These are phyloP conservation scores for Wickerhamiella hasegawae DNA, from an alignment of 805 yeast genomes.

Conservation along the genomic window DNA sequence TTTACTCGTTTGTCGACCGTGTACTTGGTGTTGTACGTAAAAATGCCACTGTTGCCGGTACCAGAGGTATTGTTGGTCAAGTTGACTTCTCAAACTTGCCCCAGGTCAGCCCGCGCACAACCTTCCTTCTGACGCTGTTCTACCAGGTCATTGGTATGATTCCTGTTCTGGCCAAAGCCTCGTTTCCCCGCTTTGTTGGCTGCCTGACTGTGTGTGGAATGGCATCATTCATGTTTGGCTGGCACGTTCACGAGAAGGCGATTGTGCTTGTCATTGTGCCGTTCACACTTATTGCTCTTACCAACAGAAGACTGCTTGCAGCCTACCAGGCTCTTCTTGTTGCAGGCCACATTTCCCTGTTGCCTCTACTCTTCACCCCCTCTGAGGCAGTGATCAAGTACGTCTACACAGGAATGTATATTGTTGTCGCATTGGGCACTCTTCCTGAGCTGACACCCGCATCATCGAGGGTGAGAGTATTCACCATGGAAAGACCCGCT, in stretches of 20 bases:
- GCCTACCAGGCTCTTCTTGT: conserved; percentile 58
- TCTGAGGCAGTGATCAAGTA: conserved; percentile 68
- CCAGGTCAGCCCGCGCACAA: conserved; percentile 56
- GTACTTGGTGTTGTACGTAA: conserved; percentile 26
- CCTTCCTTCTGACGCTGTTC: conserved; percentile 69
- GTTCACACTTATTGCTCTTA: conserved; percentile 54
- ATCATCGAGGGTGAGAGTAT: conserved; percentile 14
- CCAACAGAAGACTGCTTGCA: conserved; percentile 54
- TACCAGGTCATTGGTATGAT: conserved; percentile 65
- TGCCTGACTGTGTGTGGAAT: conserved; percentile 78
- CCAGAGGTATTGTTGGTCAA: conserved; percentile 87
- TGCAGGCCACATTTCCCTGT: conserved; percentile 73
- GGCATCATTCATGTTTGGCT: conserved; percentile 84
- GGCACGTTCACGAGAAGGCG: conserved; percentile 99
- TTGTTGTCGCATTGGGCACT: conserved; percentile 55
- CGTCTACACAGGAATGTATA: conserved; percentile 71
- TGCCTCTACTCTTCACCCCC: conserved; percentile 71
- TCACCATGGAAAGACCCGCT: conserved; percentile 56
- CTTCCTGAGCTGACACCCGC: conserved; percentile 36
- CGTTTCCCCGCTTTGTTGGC: conserved; percentile 64
- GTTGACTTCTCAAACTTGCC: conserved; percentile 71
- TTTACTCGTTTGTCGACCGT: conserved; percentile 73
- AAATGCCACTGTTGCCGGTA: conserved; percentile 29
- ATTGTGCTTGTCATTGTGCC: conserved; percentile 82
- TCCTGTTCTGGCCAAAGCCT: conserved; percentile 48